Evolutionary conservation across 163 green algal species (phyloP).

Genomic region (Chlamydomonas reinhardtii): DNA sequence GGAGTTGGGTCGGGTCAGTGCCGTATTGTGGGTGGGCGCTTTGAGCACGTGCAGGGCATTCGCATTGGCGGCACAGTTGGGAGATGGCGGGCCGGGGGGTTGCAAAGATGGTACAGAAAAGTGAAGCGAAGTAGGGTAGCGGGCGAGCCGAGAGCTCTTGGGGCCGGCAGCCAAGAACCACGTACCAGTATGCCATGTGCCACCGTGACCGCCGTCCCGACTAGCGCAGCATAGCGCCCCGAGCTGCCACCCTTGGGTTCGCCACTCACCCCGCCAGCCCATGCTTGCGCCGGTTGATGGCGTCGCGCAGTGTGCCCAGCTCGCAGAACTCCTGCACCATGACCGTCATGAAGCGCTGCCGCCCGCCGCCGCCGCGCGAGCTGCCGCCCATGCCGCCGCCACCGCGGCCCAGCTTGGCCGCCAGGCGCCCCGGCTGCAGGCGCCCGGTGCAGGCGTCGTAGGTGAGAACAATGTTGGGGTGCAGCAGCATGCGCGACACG

Average conservation of each 20-base stretch:
- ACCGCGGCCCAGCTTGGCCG: conserved; percentile 46
- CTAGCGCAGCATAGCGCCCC: too few relatives aligned
- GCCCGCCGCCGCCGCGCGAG: background rate
- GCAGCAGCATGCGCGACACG: conserved; percentile 52
- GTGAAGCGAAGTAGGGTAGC: too few relatives aligned
- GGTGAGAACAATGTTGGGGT: conserved; percentile 58
- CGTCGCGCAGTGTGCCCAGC: conserved; percentile 56
- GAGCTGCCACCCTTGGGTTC: background rate
- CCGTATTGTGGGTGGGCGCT: too few relatives aligned
- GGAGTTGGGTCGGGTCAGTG: too few relatives aligned
- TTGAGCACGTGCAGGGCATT: too few relatives aligned
- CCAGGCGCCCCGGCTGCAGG: conserved; percentile 31
- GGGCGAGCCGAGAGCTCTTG: too few relatives aligned
- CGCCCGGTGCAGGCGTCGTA: conserved; percentile 60
- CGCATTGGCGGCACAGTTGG: too few relatives aligned
- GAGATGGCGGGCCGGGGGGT: too few relatives aligned
- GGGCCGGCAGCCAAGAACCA: too few relatives aligned
- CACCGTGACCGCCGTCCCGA: too few relatives aligned
- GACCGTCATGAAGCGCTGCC: conserved; percentile 53
- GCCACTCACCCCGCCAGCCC: conserved; percentile 31
- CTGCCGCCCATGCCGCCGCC: background rate
- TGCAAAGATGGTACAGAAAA: too few relatives aligned
- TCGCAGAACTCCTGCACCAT: conserved; percentile 64
- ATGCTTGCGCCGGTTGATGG: conserved; percentile 43
- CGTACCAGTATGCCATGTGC: too few relatives aligned